phyloP scores from a whole-genome alignment of 768 basidiomycete genomes.

The Macrolepiota dolichaula region DNA sequence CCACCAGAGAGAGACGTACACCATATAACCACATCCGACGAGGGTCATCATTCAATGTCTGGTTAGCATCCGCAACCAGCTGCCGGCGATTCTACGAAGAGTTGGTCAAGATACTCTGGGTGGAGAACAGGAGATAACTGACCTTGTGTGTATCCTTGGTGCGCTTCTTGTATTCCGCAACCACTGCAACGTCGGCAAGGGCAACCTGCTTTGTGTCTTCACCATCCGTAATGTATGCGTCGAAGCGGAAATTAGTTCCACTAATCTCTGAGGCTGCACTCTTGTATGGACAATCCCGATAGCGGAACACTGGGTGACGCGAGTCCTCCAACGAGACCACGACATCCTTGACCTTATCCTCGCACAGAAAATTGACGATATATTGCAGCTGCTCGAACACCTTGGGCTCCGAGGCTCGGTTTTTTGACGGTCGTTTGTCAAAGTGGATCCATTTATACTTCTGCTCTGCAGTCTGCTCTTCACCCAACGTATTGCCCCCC shows the following conservation, averaged over 20 bases:
- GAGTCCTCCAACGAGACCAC: too few species aligned
- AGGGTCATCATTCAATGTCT: slow-evolving; percentile 1
- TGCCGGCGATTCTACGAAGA: slow-evolving; percentile 2
- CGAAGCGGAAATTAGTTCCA: background rate
- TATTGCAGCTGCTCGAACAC: too few species aligned
- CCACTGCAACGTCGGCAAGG: background rate
- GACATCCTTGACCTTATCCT: too few species aligned
- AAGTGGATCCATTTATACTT: too few species aligned
- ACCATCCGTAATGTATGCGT: background rate
- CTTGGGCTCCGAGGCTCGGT: too few species aligned
- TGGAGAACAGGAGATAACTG: too few species aligned
- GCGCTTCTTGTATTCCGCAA: background rate
- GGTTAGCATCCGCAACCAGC: background rate
- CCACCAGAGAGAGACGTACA: background rate
- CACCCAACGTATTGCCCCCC: too few species aligned
- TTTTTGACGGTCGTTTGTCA: too few species aligned
- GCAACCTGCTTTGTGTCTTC: background rate
- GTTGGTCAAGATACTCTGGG: too few species aligned
- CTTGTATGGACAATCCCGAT: background rate
- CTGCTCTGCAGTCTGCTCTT: too few species aligned
- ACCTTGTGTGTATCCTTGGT: background rate
- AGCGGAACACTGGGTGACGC: background rate
- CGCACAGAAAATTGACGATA: too few species aligned
- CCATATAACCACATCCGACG: background rate
- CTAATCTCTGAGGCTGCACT: background rate